Base-by-base conservation (phyloP, 1,284 basidiomycete species). In the Tremellales sp. region DNA sequence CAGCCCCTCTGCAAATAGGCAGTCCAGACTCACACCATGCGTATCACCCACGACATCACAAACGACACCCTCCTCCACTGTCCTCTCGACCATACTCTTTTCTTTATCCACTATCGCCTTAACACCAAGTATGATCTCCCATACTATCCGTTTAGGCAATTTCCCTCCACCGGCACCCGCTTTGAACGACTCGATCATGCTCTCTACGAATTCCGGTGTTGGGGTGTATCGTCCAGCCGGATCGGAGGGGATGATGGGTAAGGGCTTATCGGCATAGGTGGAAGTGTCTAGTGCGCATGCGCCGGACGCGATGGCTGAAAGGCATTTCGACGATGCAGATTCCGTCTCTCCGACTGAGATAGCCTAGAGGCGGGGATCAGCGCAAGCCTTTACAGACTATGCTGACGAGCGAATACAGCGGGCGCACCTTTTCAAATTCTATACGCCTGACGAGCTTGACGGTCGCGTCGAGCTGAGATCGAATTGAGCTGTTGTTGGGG, bases 101-200 rank as follows among this genome's bases (percentile, higher is more conserved):
- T 96, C 91, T 60, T 84, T 80, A 25, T 79, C 76, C 60, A 98
- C 84, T 6, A 82, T 76, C 17, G 82, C 80, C 65, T 89, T 82
- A 51, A 89, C 91, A 24, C 89, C 92, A 11, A 99, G 79, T 24
- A 93, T 80, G 62, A 99, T 97, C 76, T 97, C 90, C 92, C 92
- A 97, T 23, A 87, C 90, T 56, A 91, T 86, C 72, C 90, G 79
- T 73, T 84, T 84, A 4, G 91, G 85, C 46, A 97, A 75, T 23
- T 85, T 80, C 2, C 70, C 73, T 72, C 93, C 93, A 22, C 90
- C 90, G n/a, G n/a, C n/a, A n/a, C n/a, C n/a, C 40, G 84, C 81
- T 76, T 94, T 96, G 77, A 97, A 97, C 82, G 84, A 88, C 59
- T 85, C 78, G 42, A 97, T 83, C 91, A 97, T 93, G 27, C 77